phyloP scores from a whole-genome alignment of 2,329 filamentous ascomycete species.

The Cryphonectria radicalis region DNA sequence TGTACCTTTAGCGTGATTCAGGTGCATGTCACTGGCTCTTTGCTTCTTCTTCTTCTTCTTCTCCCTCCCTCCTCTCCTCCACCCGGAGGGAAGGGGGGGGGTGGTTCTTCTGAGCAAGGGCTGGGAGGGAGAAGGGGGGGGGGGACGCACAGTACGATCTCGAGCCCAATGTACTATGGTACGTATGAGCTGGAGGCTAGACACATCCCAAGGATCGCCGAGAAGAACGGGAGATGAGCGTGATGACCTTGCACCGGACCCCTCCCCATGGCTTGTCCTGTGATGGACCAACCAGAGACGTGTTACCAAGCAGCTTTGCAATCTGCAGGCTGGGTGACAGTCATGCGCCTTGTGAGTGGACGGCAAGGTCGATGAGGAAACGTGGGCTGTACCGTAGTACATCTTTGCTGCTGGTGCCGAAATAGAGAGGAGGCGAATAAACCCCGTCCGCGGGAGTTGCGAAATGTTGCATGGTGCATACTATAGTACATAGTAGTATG shows the following conservation, averaged over 20 bases:
- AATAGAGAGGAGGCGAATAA: background rate
- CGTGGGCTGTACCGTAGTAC: background rate
- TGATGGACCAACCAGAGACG: slow-evolving; percentile 11
- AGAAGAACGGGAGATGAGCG: background rate
- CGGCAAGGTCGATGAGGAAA: background rate
- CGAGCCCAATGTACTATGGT: background rate
- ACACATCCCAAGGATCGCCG: background rate
- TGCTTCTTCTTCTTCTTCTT: background rate
- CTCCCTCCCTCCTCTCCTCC: background rate
- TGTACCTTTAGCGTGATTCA: slow-evolving; percentile 12
- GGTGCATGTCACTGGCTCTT: background rate
- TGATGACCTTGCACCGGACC: slow-evolving; percentile 6
- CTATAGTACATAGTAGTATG: background rate
- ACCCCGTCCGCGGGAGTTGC: background rate
- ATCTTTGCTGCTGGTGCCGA: slow-evolving; percentile 2
- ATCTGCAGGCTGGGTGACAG: slow-evolving; percentile 2
- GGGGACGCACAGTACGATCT: background rate
- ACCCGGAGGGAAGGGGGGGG: background rate
- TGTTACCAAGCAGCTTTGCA: slow-evolving; percentile 9
- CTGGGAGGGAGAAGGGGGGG: background rate
- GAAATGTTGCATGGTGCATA: background rate
- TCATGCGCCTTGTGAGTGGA: background rate
- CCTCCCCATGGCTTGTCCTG: slow-evolving; percentile 3
- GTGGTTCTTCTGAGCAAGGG: background rate
- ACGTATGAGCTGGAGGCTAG: slow-evolving; percentile 7